phyloP scores from a whole-genome alignment of 1,139 yeast species.

The Blastobotrys capitulatus region DNA sequence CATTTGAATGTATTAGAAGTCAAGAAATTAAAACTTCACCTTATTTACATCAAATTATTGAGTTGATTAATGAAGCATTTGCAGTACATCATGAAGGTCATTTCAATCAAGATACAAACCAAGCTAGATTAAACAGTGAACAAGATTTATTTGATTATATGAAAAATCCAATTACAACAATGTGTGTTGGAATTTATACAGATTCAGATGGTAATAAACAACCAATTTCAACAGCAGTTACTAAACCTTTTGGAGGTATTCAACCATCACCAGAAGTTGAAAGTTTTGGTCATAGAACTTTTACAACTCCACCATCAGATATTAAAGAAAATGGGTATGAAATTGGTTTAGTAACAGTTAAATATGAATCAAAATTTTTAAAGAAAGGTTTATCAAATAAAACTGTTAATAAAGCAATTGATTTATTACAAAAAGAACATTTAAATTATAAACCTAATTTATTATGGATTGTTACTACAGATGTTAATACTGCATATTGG shows the following conservation, averaged over 20 bases:
- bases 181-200: neutral
- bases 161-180: neutral
- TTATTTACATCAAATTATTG: neutral
- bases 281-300: neutral
- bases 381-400: neutral
- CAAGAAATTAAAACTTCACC: neutral
- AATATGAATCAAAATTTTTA: neutral
- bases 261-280: neutral
- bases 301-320: neutral
- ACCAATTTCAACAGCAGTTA: slow-evolving; percentile 1
- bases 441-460: neutral
- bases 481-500: slow-evolving; percentile 7
- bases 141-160: neutral
- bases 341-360: neutral
- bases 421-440: neutral
- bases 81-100: neutral
- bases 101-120: neutral
- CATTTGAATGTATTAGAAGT: neutral
- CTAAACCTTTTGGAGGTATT: neutral
- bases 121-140: neutral
- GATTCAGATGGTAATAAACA: neutral
- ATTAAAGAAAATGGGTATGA: neutral
- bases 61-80: neutral
- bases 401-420: neutral
- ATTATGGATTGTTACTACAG: slow-evolving; percentile 1